Percentiles rank a stretch among this genome's conserved stretches.
These are phyloP conservation scores for Malbranchea zuffiana DNA, from an alignment of 2,329 filamentous ascomycete species.

Conservation along the genomic window DNA sequence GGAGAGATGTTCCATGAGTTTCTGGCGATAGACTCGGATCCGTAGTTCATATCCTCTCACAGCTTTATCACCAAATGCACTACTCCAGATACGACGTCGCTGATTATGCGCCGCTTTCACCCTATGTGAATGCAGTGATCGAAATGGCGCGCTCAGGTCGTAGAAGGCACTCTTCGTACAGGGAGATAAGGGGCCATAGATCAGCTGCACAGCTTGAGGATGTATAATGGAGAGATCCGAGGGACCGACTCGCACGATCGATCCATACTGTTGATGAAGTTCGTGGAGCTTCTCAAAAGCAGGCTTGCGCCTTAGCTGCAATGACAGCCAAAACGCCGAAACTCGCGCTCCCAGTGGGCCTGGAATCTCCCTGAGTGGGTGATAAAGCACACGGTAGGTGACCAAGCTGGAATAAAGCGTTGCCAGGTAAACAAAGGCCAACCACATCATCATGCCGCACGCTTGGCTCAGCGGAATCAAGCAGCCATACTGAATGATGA, in stretches of 20 bases:
- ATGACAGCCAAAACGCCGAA: slow-evolving; percentile 16
- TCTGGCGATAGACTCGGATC: slow-evolving; percentile 7
- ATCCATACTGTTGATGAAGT: slow-evolving; percentile 20
- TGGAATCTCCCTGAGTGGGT: slow-evolving; percentile 20
- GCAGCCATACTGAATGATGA: too few species aligned
- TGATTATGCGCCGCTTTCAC: slow-evolving; percentile 17
- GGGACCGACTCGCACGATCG: slow-evolving; percentile 21
- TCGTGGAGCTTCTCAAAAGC: slow-evolving; percentile 10
- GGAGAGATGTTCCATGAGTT: slow-evolving; percentile 6
- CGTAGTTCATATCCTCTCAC: slow-evolving; percentile 11
- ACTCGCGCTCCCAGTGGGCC: slow-evolving; percentile 19
- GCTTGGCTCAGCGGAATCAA: too few species aligned
- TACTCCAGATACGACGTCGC: slow-evolving; percentile 22
- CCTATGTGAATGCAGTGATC: slow-evolving; percentile 19
- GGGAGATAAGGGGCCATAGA: slow-evolving; percentile 15
- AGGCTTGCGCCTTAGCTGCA: background rate
- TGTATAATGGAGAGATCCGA: slow-evolving; percentile 17
- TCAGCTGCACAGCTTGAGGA: slow-evolving; percentile 11
- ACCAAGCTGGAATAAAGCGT: slow-evolving; percentile 15
- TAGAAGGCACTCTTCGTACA: slow-evolving; percentile 23
- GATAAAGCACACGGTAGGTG: slow-evolving; percentile 22
- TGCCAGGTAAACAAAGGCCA: background rate
- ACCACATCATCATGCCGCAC: too few species aligned
- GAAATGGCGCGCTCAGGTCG: slow-evolving; percentile 14
- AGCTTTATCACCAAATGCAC: slow-evolving; percentile 21